phyloP scores from a whole-genome alignment of 2,329 filamentous ascomycete species.

The Cordyceps farinosa region DNA sequence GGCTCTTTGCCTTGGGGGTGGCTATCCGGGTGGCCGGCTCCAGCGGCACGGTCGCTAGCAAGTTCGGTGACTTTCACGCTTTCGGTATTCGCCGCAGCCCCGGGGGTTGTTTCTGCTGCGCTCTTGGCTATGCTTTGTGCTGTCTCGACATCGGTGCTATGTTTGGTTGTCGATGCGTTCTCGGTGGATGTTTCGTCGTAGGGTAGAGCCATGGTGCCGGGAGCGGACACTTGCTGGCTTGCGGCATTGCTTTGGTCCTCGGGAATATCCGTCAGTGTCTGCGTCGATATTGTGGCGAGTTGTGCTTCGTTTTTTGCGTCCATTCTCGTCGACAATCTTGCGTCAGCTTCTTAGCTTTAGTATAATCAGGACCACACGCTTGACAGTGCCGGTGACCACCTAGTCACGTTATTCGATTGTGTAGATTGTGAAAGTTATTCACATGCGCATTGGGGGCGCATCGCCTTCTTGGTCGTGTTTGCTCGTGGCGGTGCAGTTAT shows the following conservation, averaged over 20 bases:
- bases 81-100: neutral
- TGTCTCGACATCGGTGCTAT: too few relatives aligned
- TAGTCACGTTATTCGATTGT: neutral
- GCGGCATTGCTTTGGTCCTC: neutral
- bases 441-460: neutral
- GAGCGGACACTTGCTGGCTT: neutral
- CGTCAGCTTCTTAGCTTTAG: neutral
- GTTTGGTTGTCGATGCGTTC: neutral
- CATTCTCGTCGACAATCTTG: neutral
- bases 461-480: neutral
- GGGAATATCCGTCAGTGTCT: neutral
- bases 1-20: neutral
- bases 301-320: neutral
- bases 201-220: neutral
- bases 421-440: neutral
- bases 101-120: neutral
- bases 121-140: neutral
- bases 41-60: neutral
- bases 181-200: neutral
- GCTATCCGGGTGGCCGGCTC: neutral
- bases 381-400: neutral
- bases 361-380: neutral
- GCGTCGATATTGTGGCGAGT: neutral
- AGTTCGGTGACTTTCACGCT: neutral
- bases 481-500: neutral